These are phyloP conservation scores for Fusarium sp. DNA, from an alignment of 2,329 filamentous ascomycete species.

Conservation along the genomic window DNA sequence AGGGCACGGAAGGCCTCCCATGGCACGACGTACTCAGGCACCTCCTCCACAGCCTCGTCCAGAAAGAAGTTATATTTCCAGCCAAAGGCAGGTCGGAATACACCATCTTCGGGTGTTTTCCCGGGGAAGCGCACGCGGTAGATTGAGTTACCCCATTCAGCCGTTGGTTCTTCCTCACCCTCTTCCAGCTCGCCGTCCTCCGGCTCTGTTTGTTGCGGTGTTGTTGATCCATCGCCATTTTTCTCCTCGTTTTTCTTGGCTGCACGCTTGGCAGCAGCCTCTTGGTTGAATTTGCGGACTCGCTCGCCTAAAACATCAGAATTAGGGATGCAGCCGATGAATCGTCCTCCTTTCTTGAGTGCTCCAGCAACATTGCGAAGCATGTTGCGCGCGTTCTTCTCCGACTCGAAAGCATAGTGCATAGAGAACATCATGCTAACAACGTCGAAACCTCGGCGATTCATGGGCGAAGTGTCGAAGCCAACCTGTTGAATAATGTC, in stretches of 20 bases:
- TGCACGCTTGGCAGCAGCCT: constrained; percentile 53
- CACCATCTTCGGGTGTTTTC: constrained; percentile 83
- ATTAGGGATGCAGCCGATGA: constrained; percentile 97
- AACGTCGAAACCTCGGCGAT: constrained; percentile 89
- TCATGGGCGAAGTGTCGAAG: constrained; percentile 81
- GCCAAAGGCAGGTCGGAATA: constrained; percentile 94
- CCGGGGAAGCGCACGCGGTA: constrained; percentile 92
- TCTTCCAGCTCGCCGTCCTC: constrained; percentile 68
- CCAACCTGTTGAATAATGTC: constrained; percentile 87
- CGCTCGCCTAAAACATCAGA: constrained; percentile 87
- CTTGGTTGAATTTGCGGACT: constrained; percentile 81
- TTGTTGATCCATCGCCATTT: constrained; percentile 38
- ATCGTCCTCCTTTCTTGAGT: constrained; percentile 92
- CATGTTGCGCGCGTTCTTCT: constrained; percentile 92
- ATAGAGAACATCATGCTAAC: constrained; percentile 99
- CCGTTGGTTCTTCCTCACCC: constrained; percentile 71
- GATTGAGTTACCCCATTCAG: constrained; percentile 93
- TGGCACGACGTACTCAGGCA: constrained; percentile 97
- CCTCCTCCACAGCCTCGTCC: constrained; percentile 94
- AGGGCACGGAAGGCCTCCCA: constrained; percentile 98
- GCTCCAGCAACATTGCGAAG: constrained; percentile 90
- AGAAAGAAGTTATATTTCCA: constrained; percentile 99
- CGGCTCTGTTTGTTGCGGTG: constrained; percentile 47
- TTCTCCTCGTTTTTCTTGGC: constrained; percentile 39
- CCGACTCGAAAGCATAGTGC: constrained; percentile 97